Base-by-base conservation (phyloP, 2,329 filamentous ascomycete genomes). In the Penicillium sp. region DNA sequence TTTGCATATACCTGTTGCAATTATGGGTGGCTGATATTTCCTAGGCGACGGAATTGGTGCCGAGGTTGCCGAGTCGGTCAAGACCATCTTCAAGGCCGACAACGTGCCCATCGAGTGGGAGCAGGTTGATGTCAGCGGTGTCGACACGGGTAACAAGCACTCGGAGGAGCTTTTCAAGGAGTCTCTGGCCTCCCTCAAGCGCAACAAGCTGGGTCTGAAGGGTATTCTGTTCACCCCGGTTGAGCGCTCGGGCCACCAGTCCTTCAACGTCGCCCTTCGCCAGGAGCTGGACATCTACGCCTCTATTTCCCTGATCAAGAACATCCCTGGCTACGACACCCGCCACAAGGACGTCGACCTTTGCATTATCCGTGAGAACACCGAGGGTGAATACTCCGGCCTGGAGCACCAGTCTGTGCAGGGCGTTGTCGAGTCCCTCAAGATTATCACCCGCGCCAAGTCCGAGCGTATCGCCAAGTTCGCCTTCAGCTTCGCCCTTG, bases 241-340 rank as follows among this genome's bases (percentile, higher is more conserved):
- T 67, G 87, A 90, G 76, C 84, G 93, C 60, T 95, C 90, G 53
- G 93, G 93, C 61, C 93, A 98, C 80, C 88, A 94, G 75, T 94
- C 87, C 57, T 98, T 98, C 89, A 98, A 98, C 78, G 93, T 98
- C 58, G 93, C 93, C 60, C 84, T 98, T 70, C 89, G 93, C 63
- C 93, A 98, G 78, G 93, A 97, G 74, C 87, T 98, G 67, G 93
- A 98, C 75, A 97, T 98, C 72, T 98, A 97, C 76, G 93, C 93
- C 68, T 94, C 87, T 55, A 93, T 98, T 68, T 87, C 89, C 63
- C 80, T 97, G 57, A 90, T 98, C 79, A 97, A 97, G 85, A 98
- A 98, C 79, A 97, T 98, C 63, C 93, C 93, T 60, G 93, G 93
- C 63, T 96, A 97, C 79, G 75, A 93, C 74, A 98, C 93, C 51